Conservation (phyloP, 2,329 filamentous ascomycete genomes). For the Bisporella sp. region DNA sequence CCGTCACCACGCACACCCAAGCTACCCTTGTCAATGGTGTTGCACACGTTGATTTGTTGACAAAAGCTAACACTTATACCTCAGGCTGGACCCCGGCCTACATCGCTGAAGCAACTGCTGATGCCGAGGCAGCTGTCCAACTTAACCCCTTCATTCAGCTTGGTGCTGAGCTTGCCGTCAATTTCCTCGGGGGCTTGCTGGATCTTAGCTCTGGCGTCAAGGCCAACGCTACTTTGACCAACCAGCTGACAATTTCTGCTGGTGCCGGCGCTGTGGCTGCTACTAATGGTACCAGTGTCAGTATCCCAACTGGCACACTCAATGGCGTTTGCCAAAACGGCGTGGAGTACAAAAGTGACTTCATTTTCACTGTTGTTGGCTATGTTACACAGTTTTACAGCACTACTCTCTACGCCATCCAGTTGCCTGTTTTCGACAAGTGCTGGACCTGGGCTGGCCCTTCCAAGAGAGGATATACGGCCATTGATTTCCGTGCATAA, state of each 20-base stretch:
- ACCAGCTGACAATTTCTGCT: conserved; percentile 27
- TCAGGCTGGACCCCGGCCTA: conserved; percentile 33
- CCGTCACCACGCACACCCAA: conserved; percentile 26
- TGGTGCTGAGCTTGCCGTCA: conserved; percentile 32
- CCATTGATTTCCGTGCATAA: too few species aligned
- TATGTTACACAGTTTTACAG: conserved; percentile 23
- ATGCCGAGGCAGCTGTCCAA: conserved; percentile 25
- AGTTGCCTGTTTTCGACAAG: conserved; percentile 23
- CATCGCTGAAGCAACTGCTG: conserved; percentile 27
- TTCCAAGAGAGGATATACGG: too few species aligned
- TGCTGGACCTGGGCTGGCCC: conserved; percentile 17
- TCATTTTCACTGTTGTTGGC: conserved; percentile 24
- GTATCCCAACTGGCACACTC: conserved; percentile 9
- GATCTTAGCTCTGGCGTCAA: conserved; percentile 33
- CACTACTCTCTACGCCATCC: conserved; percentile 19
- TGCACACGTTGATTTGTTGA: conserved; percentile 33
- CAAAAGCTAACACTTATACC: conserved; percentile 22
- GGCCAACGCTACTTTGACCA: conserved; percentile 30
- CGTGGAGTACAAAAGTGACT: conserved; percentile 20
- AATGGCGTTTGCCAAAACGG: conserved; percentile 16
- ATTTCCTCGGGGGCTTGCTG: conserved; percentile 30
- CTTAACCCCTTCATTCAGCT: conserved; percentile 29
- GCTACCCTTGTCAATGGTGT: conserved; percentile 29
- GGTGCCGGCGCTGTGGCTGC: conserved; percentile 19
- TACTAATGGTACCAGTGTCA: neutral